Base-by-base conservation (phyloP, 78 protist species). In the Kipferlia bialata region DNA sequence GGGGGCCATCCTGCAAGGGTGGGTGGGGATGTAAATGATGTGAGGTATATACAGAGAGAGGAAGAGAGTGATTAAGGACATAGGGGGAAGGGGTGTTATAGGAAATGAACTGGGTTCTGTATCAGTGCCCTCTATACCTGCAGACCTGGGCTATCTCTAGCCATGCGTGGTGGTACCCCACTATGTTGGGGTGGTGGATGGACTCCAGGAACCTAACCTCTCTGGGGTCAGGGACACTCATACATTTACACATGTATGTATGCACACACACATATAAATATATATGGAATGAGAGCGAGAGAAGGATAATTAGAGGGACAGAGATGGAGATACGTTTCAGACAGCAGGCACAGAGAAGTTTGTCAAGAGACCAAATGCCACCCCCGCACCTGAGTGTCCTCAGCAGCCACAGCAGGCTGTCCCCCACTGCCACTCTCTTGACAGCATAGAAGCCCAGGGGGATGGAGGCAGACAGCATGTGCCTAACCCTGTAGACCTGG, bases 401-500 rank as follows among this genome's bases (percentile, higher is more conserved):
- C 29, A 32, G 64, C 16, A 83, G 69, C 88, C 88, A 83, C 3
- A 78, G 77, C 18, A 1, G 10, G 33, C 55, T 31, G 68, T 78
- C 81, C 17, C 88, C 88, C 20, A 83, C 80, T 10, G 88, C 78
- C 45, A 83, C 83, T 38, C 74, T 66, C 41, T 83, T 83, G 17
- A 78, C 66, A 15, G 83, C 88, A 75, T 70, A 83, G n/a, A 55
- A 59, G 5, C 88, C 88, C 37, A 83, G 63, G 45, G 70, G 79
- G 26, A 78, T 57, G n/a, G 66, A 67, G n/a, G n/a, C n/a, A 34
- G 78, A 66, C 17, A 83, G 72, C 33, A 75, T 64, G 66, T 83
- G 88, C 1, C 32, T 6, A 3, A 41, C 16, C 34, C 45, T 6
- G 18, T 20, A 31, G 2, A 64, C 69, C 29, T n/a, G n/a, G n/a